These are phyloP conservation scores for Linnemannia elongata DNA, from an alignment of 192 early-diverging fungal species.

Conservation along the genomic window DNA sequence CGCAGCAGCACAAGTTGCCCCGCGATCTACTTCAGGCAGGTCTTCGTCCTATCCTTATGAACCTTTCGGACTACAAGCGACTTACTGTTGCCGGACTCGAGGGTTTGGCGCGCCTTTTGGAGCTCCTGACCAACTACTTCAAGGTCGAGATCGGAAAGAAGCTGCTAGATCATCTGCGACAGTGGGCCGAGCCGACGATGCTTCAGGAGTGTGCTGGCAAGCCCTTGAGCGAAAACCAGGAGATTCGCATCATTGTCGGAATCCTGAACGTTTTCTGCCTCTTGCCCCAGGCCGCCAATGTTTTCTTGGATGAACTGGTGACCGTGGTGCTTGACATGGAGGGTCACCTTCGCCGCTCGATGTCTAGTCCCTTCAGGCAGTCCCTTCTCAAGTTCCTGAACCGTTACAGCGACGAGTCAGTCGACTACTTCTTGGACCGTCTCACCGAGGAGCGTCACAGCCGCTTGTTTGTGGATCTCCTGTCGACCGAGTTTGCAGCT, in stretches of 20 bases:
- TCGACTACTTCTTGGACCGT: constrained; percentile 87
- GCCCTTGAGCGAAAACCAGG: constrained; percentile 90
- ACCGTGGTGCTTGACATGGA: constrained; percentile 91
- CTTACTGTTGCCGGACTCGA: constrained; percentile 94
- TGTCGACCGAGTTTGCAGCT: constrained; percentile 66
- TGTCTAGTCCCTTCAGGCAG: constrained; percentile 93
- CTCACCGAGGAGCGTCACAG: constrained; percentile 70
- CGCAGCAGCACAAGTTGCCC: constrained; percentile 89
- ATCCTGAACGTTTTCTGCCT: constrained; percentile 95
- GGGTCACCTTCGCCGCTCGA: constrained; percentile 78
- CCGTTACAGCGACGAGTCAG: constrained; percentile 86
- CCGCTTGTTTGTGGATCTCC: constrained; percentile 74
- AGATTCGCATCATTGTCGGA: constrained; percentile 94
- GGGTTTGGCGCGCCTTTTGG: constrained; percentile 91
- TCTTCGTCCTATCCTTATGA: constrained; percentile 95
- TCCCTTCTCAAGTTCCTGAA: constrained; percentile 94
- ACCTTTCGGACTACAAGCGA: constrained; percentile 94
- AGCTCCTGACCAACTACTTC: constrained; percentile 97
- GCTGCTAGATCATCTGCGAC: constrained; percentile 93
- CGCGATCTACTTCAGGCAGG: constrained; percentile 96
- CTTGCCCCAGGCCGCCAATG: constrained; percentile 89
- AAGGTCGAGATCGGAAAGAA: constrained; percentile 99
- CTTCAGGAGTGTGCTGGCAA: constrained; percentile 85
- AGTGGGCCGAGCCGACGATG: constrained; percentile 92
- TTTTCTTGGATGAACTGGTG: constrained; percentile 94